A percentile compares a stretch with the other conserved stretches of the same genome.
Conservation (phyloP, 2,329 filamentous ascomycete species). For the Endothia cerciana region DNA sequence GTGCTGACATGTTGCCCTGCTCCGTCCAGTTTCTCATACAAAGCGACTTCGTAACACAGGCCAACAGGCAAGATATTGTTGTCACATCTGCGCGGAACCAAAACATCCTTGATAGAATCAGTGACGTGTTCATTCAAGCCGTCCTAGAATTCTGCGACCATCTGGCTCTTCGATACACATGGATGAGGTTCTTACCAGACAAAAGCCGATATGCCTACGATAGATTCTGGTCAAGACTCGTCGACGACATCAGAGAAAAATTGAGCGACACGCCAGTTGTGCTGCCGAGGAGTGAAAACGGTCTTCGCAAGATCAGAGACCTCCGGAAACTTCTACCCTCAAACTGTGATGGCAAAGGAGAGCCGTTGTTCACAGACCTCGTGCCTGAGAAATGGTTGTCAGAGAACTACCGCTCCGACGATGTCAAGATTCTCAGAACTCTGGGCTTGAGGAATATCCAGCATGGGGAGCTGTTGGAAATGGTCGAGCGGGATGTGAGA, state of each 20-base stretch:
- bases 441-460: constrained; percentile 16
- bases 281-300: constrained; percentile 13
- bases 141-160: constrained; percentile 45
- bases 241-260: constrained; percentile 32
- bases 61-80: constrained; percentile 48
- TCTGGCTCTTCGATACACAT: constrained; percentile 43
- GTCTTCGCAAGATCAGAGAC: constrained; percentile 19
- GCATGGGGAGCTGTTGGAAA: neutral
- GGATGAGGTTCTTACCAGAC: constrained; percentile 51
- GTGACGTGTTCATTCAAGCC: constrained; percentile 44
- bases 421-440: constrained; percentile 15
- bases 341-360: constrained; percentile 27
- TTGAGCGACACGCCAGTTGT: constrained; percentile 30
- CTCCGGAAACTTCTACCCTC: constrained; percentile 1
- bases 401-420: constrained; percentile 5
- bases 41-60: constrained; percentile 52
- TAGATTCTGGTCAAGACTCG: constrained; percentile 36
- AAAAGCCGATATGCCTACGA: constrained; percentile 32
- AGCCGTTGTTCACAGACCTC: constrained; percentile 34
- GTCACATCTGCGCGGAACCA: constrained; percentile 44
- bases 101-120: constrained; percentile 41
- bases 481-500: neutral
- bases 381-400: constrained; percentile 27
- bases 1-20: neutral
- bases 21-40: constrained; percentile 51